A percentile compares a stretch with the other conserved stretches of the same genome.
phyloP scores from a whole-genome alignment of 257 asterid genomes.

The Rhazya stricta region DNA sequence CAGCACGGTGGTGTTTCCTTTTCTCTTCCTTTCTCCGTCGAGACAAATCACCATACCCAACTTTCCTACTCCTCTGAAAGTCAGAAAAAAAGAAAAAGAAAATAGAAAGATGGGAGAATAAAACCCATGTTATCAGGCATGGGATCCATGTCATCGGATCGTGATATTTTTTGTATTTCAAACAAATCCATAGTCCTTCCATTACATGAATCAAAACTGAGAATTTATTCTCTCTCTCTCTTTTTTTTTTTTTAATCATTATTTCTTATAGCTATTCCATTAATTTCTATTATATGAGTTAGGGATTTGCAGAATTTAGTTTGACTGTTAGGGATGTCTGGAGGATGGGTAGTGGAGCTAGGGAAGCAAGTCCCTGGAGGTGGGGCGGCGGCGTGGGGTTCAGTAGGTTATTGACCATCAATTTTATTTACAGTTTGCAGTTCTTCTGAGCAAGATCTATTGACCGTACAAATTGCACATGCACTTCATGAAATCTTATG shows the following conservation, averaged over 20 bases:
- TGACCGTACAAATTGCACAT: constrained; percentile 14
- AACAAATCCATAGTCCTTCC: constrained; percentile 14
- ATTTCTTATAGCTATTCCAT: no score
- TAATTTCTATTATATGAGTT: no score
- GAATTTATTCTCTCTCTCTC: neutral
- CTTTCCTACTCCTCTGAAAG: neutral
- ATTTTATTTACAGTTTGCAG: neutral
- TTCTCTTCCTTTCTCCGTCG: neutral
- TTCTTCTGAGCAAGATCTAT: neutral
- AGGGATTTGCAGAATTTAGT: neutral
- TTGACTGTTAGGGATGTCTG: no score
- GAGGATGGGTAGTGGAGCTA: neutral
- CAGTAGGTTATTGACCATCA: neutral
- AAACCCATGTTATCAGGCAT: neutral
- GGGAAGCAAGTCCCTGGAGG: no score
- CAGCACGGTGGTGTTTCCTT: no score
- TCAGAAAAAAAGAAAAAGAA: neutral
- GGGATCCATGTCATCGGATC: constrained; percentile 26
- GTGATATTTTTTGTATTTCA: constrained; percentile 5
- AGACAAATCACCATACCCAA: neutral
- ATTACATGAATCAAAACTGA: neutral
- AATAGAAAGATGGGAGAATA: no score
- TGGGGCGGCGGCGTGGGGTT: no score
- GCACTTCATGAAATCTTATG: neutral
- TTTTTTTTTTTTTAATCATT: neutral